Evolutionary conservation across 2,329 filamentous ascomycete genomes (phyloP).

Genomic region (Teratosphaeria viscida): DNA sequence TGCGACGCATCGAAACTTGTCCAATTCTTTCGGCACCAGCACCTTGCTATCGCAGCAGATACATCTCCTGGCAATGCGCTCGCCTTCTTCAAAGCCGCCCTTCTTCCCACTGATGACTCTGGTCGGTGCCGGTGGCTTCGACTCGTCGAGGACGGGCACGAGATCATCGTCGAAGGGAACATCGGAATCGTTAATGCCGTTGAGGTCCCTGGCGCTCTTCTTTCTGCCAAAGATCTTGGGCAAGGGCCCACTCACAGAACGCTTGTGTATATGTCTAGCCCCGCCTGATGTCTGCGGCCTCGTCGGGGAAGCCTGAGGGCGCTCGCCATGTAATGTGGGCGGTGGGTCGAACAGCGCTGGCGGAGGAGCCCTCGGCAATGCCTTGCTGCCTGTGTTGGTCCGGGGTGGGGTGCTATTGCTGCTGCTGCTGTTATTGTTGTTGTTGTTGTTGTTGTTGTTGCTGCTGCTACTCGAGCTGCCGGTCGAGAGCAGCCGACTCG

Average conservation of each 20-base stretch:
- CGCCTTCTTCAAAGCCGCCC: slow-evolving; percentile 40
- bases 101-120: slow-evolving; percentile 22
- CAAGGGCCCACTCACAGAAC: slow-evolving; percentile 73
- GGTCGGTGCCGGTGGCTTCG: slow-evolving; percentile 21
- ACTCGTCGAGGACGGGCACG: slow-evolving; percentile 26
- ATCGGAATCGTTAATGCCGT: slow-evolving; percentile 18
- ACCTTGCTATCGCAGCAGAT: slow-evolving; percentile 78
- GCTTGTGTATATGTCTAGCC: slow-evolving; percentile 26
- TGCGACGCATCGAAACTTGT: slow-evolving; percentile 70
- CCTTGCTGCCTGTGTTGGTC: slow-evolving; percentile 9
- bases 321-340: slow-evolving; percentile 16
- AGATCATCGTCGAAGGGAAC: slow-evolving; percentile 36
- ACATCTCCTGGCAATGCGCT: slow-evolving; percentile 60
- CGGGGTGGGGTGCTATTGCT: slow-evolving; percentile 7
- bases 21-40: slow-evolving; percentile 63
- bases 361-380: slow-evolving; percentile 12
- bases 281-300: slow-evolving; percentile 9
- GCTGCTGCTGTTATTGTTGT: slow-evolving; percentile 4
- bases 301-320: slow-evolving; percentile 10
- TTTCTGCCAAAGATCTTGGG: slow-evolving; percentile 57
- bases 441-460: slow-evolving; percentile 1
- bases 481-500: slow-evolving; percentile 20
- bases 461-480: slow-evolving; percentile 8
- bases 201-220: slow-evolving; percentile 35
- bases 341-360: slow-evolving; percentile 6